Evolutionary conservation across 192 early-diverging fungal genomes (phyloP), one percentile per base, ranked within the genome.

Genomic region (Podila epigama): DNA sequence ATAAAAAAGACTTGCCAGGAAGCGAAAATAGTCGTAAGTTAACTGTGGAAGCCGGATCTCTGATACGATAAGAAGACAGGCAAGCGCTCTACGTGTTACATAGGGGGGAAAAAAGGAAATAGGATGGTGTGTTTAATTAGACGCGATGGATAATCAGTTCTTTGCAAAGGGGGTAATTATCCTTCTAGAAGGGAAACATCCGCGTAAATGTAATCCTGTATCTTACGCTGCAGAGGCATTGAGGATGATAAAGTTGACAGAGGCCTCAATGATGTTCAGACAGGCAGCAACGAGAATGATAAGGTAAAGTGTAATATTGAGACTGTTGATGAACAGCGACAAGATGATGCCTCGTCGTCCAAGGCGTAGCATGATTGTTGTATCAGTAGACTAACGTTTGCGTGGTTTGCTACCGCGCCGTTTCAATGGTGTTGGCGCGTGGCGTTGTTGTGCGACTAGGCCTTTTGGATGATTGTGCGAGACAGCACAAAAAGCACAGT

Each of bases 191-290:
- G n/a, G n/a, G n/a, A n/a, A n/a, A n/a, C n/a, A n/a, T n/a, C n/a
- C n/a, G n/a, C n/a, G n/a, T n/a, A n/a, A n/a, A n/a, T n/a, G n/a
- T n/a, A n/a, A 15, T 28, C 18, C 13, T 36, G 40, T 27, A 16
- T 20, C 72, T 68, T 77, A 77, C 73, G 61, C 66, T 4, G 73
- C 66, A 60, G 63, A 68, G 5, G 53, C 50, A 54, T 77, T 77
- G 50, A 77, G 66, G 10, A 77, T 64, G 33, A 77, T 77, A 58
- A 75, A 75, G 36, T 75, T 75, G 44, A 75, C 72, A 41, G 73
- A 68, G 1, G 66, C 73, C n/a, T 77, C 66, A 10, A 50, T 48
- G 50, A 77, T 65, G 51, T 77, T 77, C 22, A 77, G 52, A 41
- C 73, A 77, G 8, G 73, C 61, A 25, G 73, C 65, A 12, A 60